Percentiles rank a stretch among this genome's conserved stretches.
Evolutionary conservation across 768 basidiomycete species (phyloP).

Genomic region (Lyophyllum atratum): DNA sequence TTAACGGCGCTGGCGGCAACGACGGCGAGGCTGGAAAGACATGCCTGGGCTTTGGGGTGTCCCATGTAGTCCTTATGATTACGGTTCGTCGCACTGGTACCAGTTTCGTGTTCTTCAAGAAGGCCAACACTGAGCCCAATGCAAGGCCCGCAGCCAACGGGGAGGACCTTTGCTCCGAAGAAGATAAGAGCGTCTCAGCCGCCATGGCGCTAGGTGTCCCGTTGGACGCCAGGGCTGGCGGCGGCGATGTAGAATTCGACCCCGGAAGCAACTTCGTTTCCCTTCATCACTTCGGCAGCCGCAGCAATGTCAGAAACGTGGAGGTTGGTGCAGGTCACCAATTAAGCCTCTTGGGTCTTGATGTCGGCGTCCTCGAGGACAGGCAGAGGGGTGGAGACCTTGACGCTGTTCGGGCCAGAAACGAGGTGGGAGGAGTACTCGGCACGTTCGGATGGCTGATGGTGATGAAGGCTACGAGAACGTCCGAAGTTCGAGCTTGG

Average conservation of each 20-base stretch:
- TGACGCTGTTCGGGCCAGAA: constrained; percentile 97
- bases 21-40: constrained; percentile 94
- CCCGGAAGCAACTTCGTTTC: constrained; percentile 77
- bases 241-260: constrained; percentile 99
- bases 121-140: constrained; percentile 94
- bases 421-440: constrained; percentile 88
- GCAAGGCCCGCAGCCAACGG: constrained; percentile 97
- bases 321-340: constrained; percentile 97
- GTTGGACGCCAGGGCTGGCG: constrained; percentile 89
- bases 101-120: constrained; percentile 91
- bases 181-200: constrained; percentile 86
- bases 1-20: constrained; percentile 95
- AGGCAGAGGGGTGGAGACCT: constrained; percentile 91
- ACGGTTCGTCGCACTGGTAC: constrained; percentile 97
- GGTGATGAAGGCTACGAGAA: constrained; percentile 57
- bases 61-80: constrained; percentile 99
- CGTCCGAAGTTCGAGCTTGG: constrained; percentile 73
- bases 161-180: constrained; percentile 91
- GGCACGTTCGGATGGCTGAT: constrained; percentile 66
- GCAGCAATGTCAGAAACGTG: constrained; percentile 92
- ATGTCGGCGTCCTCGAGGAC: constrained; percentile 71
- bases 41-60: constrained; percentile 90
- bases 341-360: constrained; percentile 94
- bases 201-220: constrained; percentile 81
- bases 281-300: constrained; percentile 85